Evolutionary conservation across 495 filamentous ascomycete species (phyloP), one percentile per base, ranked within the genome.

Genomic region (Trypethelium eluteriae): DNA sequence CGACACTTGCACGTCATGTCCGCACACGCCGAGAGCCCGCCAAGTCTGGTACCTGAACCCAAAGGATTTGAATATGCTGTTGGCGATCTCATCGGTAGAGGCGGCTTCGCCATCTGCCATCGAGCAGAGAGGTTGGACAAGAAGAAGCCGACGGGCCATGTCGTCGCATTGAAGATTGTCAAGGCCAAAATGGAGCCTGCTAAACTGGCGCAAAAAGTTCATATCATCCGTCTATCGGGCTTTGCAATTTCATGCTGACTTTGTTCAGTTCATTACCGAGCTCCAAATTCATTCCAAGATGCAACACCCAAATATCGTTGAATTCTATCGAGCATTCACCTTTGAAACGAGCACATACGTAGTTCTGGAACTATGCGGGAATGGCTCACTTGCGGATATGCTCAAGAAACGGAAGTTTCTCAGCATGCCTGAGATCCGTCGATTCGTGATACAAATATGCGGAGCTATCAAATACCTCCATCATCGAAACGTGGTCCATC

Each of bases 311-410:
- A 93, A 96, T 72, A 93, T 99, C 66, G 94, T 98, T 63, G 88
- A 91, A 67, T 98, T 98, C 72, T 85, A 96, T 71, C 88, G 95
- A 68, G 93, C 95, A 11, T 99, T 99, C 75, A 88, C 92, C 34
- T 98, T 91, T 75, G 82, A 88, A 66, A 83, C 83, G 35, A 92
- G 87, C 74, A 97, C 93, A 63, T 99, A 96, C 71, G 89, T 99
- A 32, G 89, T 97, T 62, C 82, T 99, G 2, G 95, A 99, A 70
- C 76, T 99, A 63, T 98, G 95, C 73, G 88, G 88, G 3, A 97
- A 97, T 73, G 95, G 96, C 0, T 97, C 92, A n/a, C 83, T 99
- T 41, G 96, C 96, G 88, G 95, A 98, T 74, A 96, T 98, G 89
- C 86, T 99, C 57, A 91, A 92, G 74, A 88, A 89, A 71, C 81